These are phyloP conservation scores for Coemansia sp. DNA, from an alignment of 192 early-diverging fungal species.

Conservation along the genomic window DNA sequence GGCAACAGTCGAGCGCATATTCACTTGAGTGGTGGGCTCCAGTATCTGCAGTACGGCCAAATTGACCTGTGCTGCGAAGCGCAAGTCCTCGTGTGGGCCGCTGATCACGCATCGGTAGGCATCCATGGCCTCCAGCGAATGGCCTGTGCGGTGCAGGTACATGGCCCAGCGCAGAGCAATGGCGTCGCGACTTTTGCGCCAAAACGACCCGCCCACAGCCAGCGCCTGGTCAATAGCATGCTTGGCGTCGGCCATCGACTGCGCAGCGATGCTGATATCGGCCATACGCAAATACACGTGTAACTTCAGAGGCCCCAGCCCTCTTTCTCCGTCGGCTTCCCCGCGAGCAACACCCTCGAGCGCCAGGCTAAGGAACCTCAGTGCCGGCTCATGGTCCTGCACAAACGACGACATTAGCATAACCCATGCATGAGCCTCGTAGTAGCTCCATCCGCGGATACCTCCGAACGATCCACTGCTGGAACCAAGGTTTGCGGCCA, in stretches of 20 bases:
- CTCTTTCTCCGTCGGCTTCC: slow-evolving; percentile 24
- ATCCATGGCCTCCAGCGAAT: slow-evolving; percentile 34
- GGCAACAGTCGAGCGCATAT: background rate
- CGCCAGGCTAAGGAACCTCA: slow-evolving; percentile 39
- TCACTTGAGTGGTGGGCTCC: background rate
- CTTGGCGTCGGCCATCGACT: slow-evolving; percentile 37
- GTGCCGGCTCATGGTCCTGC: slow-evolving; percentile 21
- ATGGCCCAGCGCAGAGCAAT: slow-evolving; percentile 50
- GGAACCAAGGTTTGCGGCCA: slow-evolving; percentile 10
- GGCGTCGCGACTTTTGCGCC: slow-evolving; percentile 35
- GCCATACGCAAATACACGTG: slow-evolving; percentile 32
- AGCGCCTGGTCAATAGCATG: slow-evolving; percentile 29
- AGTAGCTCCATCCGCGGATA: slow-evolving; percentile 38
- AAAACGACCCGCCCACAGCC: slow-evolving; percentile 15
- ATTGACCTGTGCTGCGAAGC: slow-evolving; percentile 34
- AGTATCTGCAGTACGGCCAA: slow-evolving; percentile 18
- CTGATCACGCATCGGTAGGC: slow-evolving; percentile 36
- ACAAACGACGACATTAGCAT: slow-evolving; percentile 44
- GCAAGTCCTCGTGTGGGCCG: slow-evolving; percentile 16
- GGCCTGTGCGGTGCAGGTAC: slow-evolving; percentile 45
- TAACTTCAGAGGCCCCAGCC: slow-evolving; percentile 30
- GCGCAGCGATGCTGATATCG: slow-evolving; percentile 22
- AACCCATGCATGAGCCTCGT: slow-evolving; percentile 52
- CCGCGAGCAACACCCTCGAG: slow-evolving; percentile 44
- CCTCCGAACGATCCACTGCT: slow-evolving; percentile 23